Conservation (phyloP, 164 flowering plant species). For the Hamamelis virginiana region DNA sequence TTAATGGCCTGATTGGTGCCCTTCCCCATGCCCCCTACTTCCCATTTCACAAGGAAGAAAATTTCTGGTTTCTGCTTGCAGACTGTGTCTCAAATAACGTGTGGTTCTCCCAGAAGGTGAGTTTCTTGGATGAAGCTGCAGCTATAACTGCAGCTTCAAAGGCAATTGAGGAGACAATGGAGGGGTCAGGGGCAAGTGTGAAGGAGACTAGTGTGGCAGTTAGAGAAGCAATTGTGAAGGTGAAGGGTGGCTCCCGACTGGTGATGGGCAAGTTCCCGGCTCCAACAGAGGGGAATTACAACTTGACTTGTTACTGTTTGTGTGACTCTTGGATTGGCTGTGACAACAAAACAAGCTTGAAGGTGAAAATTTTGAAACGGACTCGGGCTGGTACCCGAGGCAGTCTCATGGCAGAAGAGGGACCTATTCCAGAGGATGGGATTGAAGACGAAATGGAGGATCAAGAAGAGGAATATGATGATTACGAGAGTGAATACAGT, state of each 20-base stretch:
- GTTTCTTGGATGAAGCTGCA: conserved; percentile 79
- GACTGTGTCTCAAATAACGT: conserved; percentile 69
- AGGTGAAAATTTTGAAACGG: conserved; percentile 68
- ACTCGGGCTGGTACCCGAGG: conserved; percentile 71
- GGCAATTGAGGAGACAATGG: conserved; percentile 72
- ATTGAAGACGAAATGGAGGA: conserved; percentile 75
- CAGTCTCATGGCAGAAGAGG: conserved; percentile 45
- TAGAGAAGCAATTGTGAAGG: conserved; percentile 71
- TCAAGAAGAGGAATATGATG: conserved; percentile 34
- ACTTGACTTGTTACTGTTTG: conserved; percentile 66
- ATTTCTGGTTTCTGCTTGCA: conserved; percentile 82
- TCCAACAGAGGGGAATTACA: conserved; percentile 78
- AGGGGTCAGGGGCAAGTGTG: conserved; percentile 62
- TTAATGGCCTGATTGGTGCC: conserved; percentile 72
- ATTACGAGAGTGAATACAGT: conserved; percentile 92
- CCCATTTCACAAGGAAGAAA: conserved; percentile 95
- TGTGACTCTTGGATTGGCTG: conserved; percentile 95
- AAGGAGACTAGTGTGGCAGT: conserved; percentile 57
- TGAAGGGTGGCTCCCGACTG: conserved; percentile 66
- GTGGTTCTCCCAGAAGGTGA: conserved; percentile 85
- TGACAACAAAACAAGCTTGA: conserved; percentile 60
- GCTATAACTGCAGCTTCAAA: conserved; percentile 78
- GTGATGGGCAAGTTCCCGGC: conserved; percentile 84
- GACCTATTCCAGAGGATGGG: conserved; percentile 50
- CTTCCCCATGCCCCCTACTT: conserved; percentile 86